Base-by-base conservation (phyloP, 2,329 filamentous ascomycete species). In the Fusarium pseudocircinatum region DNA sequence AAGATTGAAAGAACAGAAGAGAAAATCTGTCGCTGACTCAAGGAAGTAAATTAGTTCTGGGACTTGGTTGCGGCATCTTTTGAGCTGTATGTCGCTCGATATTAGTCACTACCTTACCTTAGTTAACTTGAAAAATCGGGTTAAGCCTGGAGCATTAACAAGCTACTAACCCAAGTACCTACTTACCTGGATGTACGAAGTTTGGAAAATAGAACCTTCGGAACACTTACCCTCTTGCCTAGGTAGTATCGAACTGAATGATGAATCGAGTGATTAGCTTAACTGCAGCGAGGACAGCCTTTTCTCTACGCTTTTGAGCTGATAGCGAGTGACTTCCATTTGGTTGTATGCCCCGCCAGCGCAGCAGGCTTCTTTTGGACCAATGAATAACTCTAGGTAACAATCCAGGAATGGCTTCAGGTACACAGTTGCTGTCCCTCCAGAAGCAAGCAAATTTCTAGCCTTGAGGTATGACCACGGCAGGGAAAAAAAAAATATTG, bases 101-200 rank as follows among this genome's bases (percentile, higher is more conserved):
- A 69, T 69, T 69, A 69, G 67, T 69, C 67, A 69, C 46, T n/a
- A n/a, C n/a, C n/a, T n/a, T 60, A 28, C 44, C 44, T 44, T 30
- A 65, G 67, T 50, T 39, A 49, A 65, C 53, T 70, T 44, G 36
- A 69, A 42, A 64, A 59, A 57, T 43, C 52, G 49, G 50, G 43
- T 40, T 69, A 60, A 52, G 26, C 18, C 26, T 53, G 32, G 52
- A 32, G 43, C 28, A 40, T 52, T 42, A 52, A 63, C 39, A n/a
- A 30, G 30, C 49, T 52, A 24, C 58, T 15, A 47, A 22, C 58
- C 16, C 39, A 20, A 39, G 18, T 22, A 39, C 30, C 30, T 34
- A 36, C 36, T 50, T 28, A n/a, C 50, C 15, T 61, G 8, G 22
- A 34, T 50, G 34, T 20, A 32, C 28, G 46, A 12, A 8, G 6